Percentiles rank a stretch among this genome's conserved stretches.
Conservation (phyloP, 1,139 yeast species). For the Diutina rugosa region DNA sequence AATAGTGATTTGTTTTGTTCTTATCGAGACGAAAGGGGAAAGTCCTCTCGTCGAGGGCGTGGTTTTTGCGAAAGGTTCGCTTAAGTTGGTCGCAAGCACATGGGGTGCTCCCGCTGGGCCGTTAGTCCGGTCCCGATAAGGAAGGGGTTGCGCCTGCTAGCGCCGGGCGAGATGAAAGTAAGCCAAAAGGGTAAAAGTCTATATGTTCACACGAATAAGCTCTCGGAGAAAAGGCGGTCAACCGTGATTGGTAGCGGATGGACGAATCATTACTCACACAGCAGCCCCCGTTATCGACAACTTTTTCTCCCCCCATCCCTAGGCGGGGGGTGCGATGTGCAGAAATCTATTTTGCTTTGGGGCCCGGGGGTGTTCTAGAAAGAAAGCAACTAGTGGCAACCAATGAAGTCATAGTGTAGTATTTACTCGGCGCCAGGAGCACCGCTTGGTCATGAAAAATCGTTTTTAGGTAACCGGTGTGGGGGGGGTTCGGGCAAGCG, state of each 20-base stretch:
- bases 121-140: background rate
- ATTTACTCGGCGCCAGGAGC: background rate
- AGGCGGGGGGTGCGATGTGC: background rate
- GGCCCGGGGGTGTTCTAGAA: background rate
- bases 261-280: too few species aligned
- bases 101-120: background rate
- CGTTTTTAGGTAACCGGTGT: too few species aligned
- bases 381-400: background rate
- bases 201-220: too few species aligned
- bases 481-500: background rate
- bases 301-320: background rate
- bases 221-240: background rate
- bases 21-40: background rate
- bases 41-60: background rate
- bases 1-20: background rate
- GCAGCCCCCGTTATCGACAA: too few species aligned
- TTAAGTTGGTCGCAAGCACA: background rate
- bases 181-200: background rate
- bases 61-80: background rate
- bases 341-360: background rate
- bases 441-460: too few species aligned
- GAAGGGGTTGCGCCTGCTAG: background rate
- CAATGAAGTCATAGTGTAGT: background rate
- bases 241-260: background rate
- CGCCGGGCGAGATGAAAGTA: background rate